phyloP scores from a whole-genome alignment of 2,329 filamentous ascomycete genomes.

The Colletotrichum neosansevieriae region DNA sequence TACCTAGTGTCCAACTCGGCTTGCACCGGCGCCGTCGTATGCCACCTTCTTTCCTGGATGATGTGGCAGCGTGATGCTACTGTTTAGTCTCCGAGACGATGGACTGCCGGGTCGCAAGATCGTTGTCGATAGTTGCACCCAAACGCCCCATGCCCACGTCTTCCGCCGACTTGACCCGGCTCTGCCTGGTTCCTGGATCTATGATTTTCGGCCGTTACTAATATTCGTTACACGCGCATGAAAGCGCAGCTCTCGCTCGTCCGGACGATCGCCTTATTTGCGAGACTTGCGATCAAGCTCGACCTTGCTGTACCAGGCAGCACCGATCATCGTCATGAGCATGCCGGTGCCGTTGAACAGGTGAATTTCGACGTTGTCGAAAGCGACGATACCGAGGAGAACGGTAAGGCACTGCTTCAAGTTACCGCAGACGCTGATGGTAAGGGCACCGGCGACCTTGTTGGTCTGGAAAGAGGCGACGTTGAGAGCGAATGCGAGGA shows the following conservation, averaged over 20 bases:
- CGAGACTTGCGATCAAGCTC: constrained; percentile 62
- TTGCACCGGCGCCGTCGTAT: constrained; percentile 7
- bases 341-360: constrained; percentile 68
- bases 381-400: constrained; percentile 64
- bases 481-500: constrained; percentile 67
- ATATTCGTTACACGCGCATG: constrained; percentile 37
- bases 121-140: constrained; percentile 13
- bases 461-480: constrained; percentile 70
- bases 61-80: background rate
- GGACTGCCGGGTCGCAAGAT: background rate
- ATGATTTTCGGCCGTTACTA: constrained; percentile 37
- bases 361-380: constrained; percentile 61
- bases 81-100: background rate
- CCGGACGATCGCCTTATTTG: constrained; percentile 27
- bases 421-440: constrained; percentile 71
- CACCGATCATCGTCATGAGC: constrained; percentile 65
- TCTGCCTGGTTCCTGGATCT: constrained; percentile 27
- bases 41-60: constrained; percentile 1
- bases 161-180: constrained; percentile 15
- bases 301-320: constrained; percentile 69
- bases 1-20: constrained; percentile 12
- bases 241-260: constrained; percentile 16
- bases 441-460: constrained; percentile 67
- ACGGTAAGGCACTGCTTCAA: constrained; percentile 70
- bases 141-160: constrained; percentile 18